Evolutionary conservation across 1,284 basidiomycete genomes (phyloP).

Genomic region (Austroboletus niveus): DNA sequence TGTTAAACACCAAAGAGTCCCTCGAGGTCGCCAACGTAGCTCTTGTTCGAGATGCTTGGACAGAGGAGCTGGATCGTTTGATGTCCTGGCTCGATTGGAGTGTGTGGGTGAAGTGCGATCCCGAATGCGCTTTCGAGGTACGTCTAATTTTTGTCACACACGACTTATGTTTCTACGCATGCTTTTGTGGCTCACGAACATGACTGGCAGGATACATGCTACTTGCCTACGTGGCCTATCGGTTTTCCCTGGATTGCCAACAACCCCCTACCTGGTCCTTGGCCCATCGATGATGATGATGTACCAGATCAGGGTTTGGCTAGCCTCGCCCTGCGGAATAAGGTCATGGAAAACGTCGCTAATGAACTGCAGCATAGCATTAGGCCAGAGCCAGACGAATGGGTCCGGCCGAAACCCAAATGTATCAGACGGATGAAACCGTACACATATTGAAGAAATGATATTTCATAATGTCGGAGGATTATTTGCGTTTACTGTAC

Average conservation of each 20-base stretch:
- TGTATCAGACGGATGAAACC: background rate
- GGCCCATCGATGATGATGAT: background rate
- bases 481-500: no score
- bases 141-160: conserved; percentile 4
- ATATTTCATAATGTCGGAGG: no score
- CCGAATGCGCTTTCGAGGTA: conserved; percentile 35
- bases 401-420: background rate
- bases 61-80: conserved; percentile 25
- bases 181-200: no score
- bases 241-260: background rate
- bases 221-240: background rate
- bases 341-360: background rate
- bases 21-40: conserved; percentile 1
- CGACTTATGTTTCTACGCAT: background rate
- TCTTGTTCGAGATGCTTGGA: conserved; percentile 23
- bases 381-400: background rate
- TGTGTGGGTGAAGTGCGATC: conserved; percentile 38
- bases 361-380: background rate
- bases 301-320: background rate
- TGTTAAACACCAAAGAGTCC: conserved; percentile 2
- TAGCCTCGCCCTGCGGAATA: background rate
- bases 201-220: background rate
- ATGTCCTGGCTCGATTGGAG: conserved; percentile 45
- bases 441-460: background rate
- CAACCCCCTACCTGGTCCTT: background rate